These are phyloP conservation scores for Crepidotus variabilis DNA, from an alignment of 768 basidiomycete genomes.

Conservation along the genomic window DNA sequence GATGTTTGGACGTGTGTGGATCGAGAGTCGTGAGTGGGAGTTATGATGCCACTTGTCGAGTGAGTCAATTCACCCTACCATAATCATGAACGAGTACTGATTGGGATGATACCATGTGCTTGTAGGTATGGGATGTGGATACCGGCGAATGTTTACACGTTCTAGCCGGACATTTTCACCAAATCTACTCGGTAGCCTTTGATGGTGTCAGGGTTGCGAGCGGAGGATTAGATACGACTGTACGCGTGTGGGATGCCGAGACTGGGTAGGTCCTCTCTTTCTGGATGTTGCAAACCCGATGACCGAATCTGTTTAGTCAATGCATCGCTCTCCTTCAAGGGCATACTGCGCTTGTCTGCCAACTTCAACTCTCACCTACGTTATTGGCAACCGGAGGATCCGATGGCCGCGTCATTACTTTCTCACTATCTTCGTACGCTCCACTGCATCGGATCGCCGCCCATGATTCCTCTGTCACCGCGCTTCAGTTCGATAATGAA, in stretches of 20 bases:
- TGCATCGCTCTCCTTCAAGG: conserved; percentile 86
- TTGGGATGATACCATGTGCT: not conserved
- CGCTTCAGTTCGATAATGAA: conserved; percentile 79
- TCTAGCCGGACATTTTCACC: conserved; percentile 78
- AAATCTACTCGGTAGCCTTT: conserved; percentile 90
- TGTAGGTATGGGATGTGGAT: conserved; percentile 85
- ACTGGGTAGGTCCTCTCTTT: conserved; percentile 60
- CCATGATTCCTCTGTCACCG: conserved; percentile 85
- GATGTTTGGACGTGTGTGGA: conserved; percentile 87
- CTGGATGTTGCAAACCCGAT: not conserved
- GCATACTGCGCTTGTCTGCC: conserved; percentile 90
- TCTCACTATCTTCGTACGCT: conserved; percentile 33
- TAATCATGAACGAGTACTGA: not conserved
- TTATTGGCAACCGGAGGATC: conserved; percentile 86
- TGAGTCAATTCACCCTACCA: conserved; percentile 29
- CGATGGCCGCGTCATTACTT: conserved; percentile 68
- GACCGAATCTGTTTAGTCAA: conserved; percentile 39
- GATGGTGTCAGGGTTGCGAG: conserved; percentile 81
- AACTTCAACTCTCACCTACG: conserved; percentile 61
- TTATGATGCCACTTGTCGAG: conserved; percentile 86
- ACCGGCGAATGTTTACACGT: conserved; percentile 85
- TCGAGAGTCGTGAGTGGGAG: conserved; percentile 85
- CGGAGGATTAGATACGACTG: conserved; percentile 91
- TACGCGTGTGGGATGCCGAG: conserved; percentile 84
- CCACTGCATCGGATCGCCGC: conserved; percentile 71